These are phyloP conservation scores for Coniochaeta pulveracea DNA, from an alignment of 2,329 filamentous ascomycete species.

Conservation along the genomic window DNA sequence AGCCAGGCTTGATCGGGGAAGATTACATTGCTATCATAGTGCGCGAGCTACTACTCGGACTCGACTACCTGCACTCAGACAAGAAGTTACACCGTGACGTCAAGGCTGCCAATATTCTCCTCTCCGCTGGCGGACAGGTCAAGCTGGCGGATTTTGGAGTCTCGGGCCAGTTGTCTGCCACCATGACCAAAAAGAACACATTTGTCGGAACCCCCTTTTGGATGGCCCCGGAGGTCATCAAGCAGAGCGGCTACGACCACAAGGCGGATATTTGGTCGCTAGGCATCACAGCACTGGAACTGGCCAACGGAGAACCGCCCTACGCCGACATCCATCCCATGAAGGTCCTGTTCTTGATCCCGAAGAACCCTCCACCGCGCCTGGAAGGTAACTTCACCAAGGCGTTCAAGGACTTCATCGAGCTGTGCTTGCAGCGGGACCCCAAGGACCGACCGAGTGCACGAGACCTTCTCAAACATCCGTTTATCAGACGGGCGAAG, in stretches of 20 bases:
- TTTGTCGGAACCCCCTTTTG: slow-evolving; percentile 98
- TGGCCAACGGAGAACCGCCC: slow-evolving; percentile 85
- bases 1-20: slow-evolving; percentile 81
- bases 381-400: slow-evolving; percentile 75
- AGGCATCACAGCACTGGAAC: slow-evolving; percentile 84
- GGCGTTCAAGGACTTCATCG: slow-evolving; percentile 74
- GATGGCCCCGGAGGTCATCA: slow-evolving; percentile 99
- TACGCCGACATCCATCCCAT: slow-evolving; percentile 97
- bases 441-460: slow-evolving; percentile 81
- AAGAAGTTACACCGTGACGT: slow-evolving; percentile 96
- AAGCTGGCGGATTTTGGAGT: slow-evolving; percentile 97
- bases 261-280: slow-evolving; percentile 98
- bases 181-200: slow-evolving; percentile 99
- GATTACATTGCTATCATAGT: slow-evolving; percentile 97
- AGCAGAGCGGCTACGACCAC: slow-evolving; percentile 94
- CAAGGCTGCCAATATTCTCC: slow-evolving; percentile 89
- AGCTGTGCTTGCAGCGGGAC: slow-evolving; percentile 76
- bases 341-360: slow-evolving; percentile 95
- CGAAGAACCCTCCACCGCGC: slow-evolving; percentile 80
- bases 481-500: slow-evolving; percentile 84
- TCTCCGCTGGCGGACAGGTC: slow-evolving; percentile 85
- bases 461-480: slow-evolving; percentile 76
- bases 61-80: slow-evolving; percentile 89
- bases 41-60: slow-evolving; percentile 73
- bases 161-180: slow-evolving; percentile 88